Evolutionary conservation across 2,329 filamentous ascomycete genomes (phyloP), one percentile per base, ranked within the genome.

Genomic region (Paramyrothecium roridum): DNA sequence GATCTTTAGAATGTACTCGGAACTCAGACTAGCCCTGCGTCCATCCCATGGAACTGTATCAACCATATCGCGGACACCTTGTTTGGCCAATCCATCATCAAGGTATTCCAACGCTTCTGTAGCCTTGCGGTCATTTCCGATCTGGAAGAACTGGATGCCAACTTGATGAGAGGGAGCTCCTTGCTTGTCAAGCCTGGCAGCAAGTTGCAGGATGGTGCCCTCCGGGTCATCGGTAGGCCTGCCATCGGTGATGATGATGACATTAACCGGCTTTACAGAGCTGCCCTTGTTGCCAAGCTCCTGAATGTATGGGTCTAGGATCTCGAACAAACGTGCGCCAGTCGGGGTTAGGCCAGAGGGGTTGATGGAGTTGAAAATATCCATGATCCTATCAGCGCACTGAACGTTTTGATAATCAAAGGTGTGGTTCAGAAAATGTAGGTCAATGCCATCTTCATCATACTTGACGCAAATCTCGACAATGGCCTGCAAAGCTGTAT

Each of bases 141-240:
- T 89, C 73, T 97, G 93, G 78, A 98, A 96, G 76, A 98, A 98
- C 70, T 98, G 93, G 55, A 98, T 85, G 34, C 93, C 93, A 8
- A 97, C 78, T 75, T 98, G 95, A 78, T 89, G 89, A 1, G 86
- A 80, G 3, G 88, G 85, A 0, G 91, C 91, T 8, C 86, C 80
- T 8, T 89, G 70, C 52, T 72, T 72, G 65, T 95, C 88, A 30
- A 98, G 82, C 65, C 84, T 86, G 70, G 80, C 80, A 1, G 92
- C 93, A 1, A 83, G 78, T 3, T 73, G 70, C 45, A 90, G 76
- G 50, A 98, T 85, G 23, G 86, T 78, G 8, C 78, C 79, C 69
- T 93, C 89, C 0, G 89, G 85, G 60, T 96, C 90, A 67, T 97
- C 92, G 1, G 80, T 86, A 1, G 95, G 86, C 45, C 80, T 84